Evolutionary conservation across 2,329 filamentous ascomycete species (phyloP).

Genomic region (Fusarium papillatum): DNA sequence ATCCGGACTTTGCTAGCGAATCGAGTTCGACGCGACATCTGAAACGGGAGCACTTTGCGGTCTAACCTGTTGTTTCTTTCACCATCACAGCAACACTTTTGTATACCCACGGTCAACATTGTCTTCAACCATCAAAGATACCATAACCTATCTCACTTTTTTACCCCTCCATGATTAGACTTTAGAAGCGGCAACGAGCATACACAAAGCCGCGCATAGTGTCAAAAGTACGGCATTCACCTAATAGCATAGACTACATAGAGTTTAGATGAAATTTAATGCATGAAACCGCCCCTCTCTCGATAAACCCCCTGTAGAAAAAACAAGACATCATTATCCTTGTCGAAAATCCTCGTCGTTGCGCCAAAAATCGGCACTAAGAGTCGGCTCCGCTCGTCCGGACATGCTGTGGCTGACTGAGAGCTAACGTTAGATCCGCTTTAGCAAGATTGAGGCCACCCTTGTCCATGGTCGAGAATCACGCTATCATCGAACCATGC

Average conservation of each 20-base stretch:
- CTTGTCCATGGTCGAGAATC: not conserved
- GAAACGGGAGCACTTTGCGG: constrained; percentile 37
- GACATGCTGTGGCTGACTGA: constrained; percentile 10
- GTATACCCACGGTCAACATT: constrained; percentile 1
- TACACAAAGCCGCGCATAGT: not conserved
- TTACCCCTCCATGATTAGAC: not conserved
- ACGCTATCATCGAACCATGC: not conserved
- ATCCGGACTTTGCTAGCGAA: constrained; percentile 38
- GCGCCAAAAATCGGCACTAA: not conserved
- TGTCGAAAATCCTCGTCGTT: not conserved
- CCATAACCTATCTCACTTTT: not conserved
- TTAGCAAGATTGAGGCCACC: not conserved
- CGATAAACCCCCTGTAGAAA: not conserved
- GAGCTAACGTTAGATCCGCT: not conserved
- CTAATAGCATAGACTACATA: constrained; percentile 8
- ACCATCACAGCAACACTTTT: not conserved
- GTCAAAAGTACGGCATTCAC: not conserved
- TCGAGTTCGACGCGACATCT: constrained; percentile 42
- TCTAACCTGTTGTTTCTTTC: not conserved
- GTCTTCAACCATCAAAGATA: constrained; percentile 6
- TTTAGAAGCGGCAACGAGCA: constrained; percentile 5
- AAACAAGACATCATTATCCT: not conserved
- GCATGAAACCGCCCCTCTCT: not conserved
- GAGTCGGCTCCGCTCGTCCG: constrained; percentile 32
- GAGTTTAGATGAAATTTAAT: constrained; percentile 12